A percentile compares a stretch with the other conserved stretches of the same genome.
These are phyloP conservation scores for Aspergillus carlsbadensis DNA, from an alignment of 495 filamentous ascomycete genomes.

Conservation along the genomic window DNA sequence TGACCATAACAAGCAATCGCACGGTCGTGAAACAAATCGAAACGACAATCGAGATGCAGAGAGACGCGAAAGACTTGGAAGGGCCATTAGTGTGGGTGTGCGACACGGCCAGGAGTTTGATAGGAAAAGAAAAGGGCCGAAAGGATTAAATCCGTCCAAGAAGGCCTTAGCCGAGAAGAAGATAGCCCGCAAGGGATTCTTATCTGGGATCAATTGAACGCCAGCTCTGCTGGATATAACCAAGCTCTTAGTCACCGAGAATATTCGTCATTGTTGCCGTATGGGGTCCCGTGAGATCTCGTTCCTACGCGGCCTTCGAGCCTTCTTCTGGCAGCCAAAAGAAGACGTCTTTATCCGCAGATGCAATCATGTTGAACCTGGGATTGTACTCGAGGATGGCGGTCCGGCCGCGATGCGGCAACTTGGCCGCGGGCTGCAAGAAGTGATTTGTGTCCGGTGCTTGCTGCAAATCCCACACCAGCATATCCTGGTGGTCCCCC, in stretches of 20 bases:
- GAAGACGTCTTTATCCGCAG: slow-evolving; percentile 80
- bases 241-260: neutral
- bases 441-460: slow-evolving; percentile 49
- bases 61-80: slow-evolving; percentile 38
- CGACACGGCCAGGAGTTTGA: slow-evolving; percentile 61
- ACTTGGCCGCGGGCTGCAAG: slow-evolving; percentile 60
- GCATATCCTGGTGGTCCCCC: slow-evolving; percentile 63
- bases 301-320: slow-evolving; percentile 34
- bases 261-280: neutral
- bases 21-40: slow-evolving; percentile 64
- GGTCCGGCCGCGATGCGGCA: slow-evolving; percentile 66
- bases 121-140: slow-evolving; percentile 59
- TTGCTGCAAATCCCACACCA: slow-evolving; percentile 79
- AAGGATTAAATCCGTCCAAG: slow-evolving; percentile 26
- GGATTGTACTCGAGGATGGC: slow-evolving; percentile 86
- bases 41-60: slow-evolving; percentile 42
- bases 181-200: neutral
- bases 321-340: slow-evolving; percentile 77
- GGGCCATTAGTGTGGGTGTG: slow-evolving; percentile 63
- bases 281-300: neutral
- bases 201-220: neutral
- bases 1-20: slow-evolving; percentile 67
- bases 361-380: slow-evolving; percentile 83
- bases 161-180: neutral
- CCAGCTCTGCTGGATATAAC: neutral